A percentile compares a stretch with the other conserved stretches of the same genome.
These are phyloP conservation scores for Claviceps sorghi DNA, from an alignment of 2,329 filamentous ascomycete species.

Conservation along the genomic window DNA sequence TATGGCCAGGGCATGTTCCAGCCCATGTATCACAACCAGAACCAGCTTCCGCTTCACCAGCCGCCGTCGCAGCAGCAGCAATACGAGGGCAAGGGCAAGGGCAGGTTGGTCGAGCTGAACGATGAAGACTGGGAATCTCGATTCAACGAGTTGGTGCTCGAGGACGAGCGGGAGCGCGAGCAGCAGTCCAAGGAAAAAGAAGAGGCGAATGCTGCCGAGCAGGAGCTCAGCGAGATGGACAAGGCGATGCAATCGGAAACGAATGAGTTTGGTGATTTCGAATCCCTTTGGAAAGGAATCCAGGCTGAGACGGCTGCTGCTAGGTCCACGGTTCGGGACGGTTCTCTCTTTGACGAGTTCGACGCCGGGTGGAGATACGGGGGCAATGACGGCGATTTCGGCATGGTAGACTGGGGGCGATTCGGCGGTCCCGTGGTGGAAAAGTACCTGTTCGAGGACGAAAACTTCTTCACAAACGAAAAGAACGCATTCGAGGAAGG, in stretches of 20 bases:
- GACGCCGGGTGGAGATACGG: conserved; percentile 61
- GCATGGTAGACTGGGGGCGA: conserved; percentile 46
- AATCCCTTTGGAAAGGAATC: conserved; percentile 75
- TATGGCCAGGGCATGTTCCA: conserved; percentile 39
- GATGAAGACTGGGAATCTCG: conserved; percentile 94
- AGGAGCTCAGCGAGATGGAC: conserved; percentile 80
- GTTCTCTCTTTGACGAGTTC: conserved; percentile 29
- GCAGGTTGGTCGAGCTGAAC: conserved; percentile 85
- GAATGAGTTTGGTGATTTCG: conserved; percentile 71
- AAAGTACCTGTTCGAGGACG: conserved; percentile 86
- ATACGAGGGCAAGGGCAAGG: conserved; percentile 59
- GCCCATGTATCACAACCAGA: conserved; percentile 30
- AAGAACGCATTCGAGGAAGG: conserved; percentile 85
- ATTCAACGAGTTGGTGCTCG: conserved; percentile 73
- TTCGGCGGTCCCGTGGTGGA: conserved; percentile 67
- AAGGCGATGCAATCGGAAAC: conserved; percentile 51
- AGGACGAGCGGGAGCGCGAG: conserved; percentile 35
- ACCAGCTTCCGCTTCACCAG: conserved; percentile 32
- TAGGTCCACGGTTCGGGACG: conserved; percentile 57
- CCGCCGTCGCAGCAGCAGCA: conserved; percentile 24
- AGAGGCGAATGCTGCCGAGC: conserved; percentile 58
- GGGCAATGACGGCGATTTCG: conserved; percentile 42
- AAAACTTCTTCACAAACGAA: conserved; percentile 75
- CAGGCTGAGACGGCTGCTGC: conserved; percentile 58
- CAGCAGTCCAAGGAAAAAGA: conserved; percentile 37